Evolutionary conservation across 805 yeast species (phyloP).

Genomic region (Tetrapisispora iriomotensis): DNA sequence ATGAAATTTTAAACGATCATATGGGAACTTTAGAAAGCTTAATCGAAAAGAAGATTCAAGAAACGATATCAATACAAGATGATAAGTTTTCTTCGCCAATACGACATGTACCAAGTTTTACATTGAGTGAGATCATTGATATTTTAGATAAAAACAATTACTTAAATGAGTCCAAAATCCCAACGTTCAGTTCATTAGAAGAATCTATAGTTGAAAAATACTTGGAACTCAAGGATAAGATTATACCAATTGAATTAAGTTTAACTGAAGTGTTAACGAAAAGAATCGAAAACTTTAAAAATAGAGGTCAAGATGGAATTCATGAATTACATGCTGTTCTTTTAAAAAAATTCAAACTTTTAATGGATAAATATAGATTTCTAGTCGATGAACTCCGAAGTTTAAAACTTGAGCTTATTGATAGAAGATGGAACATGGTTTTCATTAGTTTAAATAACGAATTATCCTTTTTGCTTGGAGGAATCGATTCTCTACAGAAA

Average conservation of each 20-base stretch:
- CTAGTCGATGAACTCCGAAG: constrained; percentile 33
- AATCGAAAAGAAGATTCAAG: constrained; percentile 30
- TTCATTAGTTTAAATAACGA: constrained; percentile 41
- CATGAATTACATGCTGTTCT: constrained; percentile 25
- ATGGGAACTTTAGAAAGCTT: constrained; percentile 36
- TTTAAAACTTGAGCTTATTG: constrained; percentile 40
- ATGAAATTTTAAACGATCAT: constrained; percentile 34
- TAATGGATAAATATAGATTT: constrained; percentile 34
- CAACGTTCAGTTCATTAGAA: constrained; percentile 33
- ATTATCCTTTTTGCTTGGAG: constrained; percentile 22
- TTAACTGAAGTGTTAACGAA: constrained; percentile 43
- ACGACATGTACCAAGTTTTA: constrained; percentile 32
- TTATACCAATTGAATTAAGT: constrained; percentile 43
- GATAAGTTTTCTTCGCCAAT: constrained; percentile 33
- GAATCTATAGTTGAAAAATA: constrained; percentile 35
- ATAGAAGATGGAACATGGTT: constrained; percentile 46
- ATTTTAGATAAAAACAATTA: constrained; percentile 23
- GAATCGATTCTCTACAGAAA: constrained; percentile 11
- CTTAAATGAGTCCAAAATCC: constrained; percentile 28
- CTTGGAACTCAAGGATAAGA: constrained; percentile 31
- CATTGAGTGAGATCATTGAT: constrained; percentile 28
- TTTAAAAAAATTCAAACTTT: constrained; percentile 30
- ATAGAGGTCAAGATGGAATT: constrained; percentile 22
- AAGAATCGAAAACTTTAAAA: constrained; percentile 36
- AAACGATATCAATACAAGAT: constrained; percentile 32